Conservation (phyloP, 2,329 filamentous ascomycete genomes). For the Tolypocladium tropicale region DNA sequence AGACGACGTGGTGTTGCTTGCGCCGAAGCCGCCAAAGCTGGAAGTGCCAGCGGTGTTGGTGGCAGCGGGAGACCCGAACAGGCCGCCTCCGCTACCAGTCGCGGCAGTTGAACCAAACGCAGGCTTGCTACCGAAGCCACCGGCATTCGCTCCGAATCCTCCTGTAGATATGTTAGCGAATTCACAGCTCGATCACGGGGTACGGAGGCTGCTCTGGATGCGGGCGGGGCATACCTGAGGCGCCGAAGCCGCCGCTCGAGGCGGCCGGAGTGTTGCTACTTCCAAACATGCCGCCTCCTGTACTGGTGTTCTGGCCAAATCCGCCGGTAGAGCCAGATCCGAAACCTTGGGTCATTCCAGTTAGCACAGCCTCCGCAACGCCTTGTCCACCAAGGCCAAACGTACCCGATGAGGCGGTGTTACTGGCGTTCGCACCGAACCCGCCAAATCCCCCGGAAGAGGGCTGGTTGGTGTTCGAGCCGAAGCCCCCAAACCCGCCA, state of each 20-base stretch:
- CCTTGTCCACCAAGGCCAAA: constrained; percentile 11
- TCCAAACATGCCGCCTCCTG: constrained; percentile 36
- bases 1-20: constrained; percentile 21
- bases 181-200: neutral
- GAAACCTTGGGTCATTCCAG: constrained; percentile 17
- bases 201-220: neutral
- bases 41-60: constrained; percentile 23
- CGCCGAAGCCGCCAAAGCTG: constrained; percentile 31
- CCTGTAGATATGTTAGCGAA: constrained; percentile 13
- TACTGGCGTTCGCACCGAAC: constrained; percentile 36
- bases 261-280: constrained; percentile 13
- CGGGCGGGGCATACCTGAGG: constrained; percentile 17
- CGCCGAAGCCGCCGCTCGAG: constrained; percentile 20
- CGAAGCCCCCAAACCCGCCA: constrained; percentile 47
- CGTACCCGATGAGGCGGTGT: constrained; percentile 40
- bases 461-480: constrained; percentile 35
- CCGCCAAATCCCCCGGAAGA: constrained; percentile 42
- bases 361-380: constrained; percentile 14
- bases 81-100: constrained; percentile 26
- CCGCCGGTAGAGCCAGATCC: constrained; percentile 20
- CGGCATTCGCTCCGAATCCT: constrained; percentile 26
- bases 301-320: constrained; percentile 32
- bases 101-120: constrained; percentile 37
- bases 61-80: constrained; percentile 33
- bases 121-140: constrained; percentile 35